Conservation (phyloP, 306 rosid genomes). For the Inga leiocalycina region DNA sequence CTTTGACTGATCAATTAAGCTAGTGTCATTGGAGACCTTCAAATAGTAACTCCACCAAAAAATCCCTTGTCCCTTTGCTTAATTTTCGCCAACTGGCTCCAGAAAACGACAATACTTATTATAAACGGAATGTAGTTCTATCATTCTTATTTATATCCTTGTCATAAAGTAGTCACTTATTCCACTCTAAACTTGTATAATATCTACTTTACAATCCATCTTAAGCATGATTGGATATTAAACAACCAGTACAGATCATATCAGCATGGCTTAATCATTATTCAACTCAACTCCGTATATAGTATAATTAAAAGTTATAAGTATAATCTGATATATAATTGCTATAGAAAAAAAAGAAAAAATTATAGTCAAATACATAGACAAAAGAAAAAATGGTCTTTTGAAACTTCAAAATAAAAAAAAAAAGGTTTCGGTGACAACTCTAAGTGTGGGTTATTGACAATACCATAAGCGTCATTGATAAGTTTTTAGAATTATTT, state of each 20-base stretch:
- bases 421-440: no score
- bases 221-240: not conserved
- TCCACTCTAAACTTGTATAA: not conserved
- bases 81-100: not conserved
- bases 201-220: not conserved
- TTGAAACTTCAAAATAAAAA: no score
- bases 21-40: constrained; percentile 29
- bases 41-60: not conserved
- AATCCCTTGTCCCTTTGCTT: not conserved
- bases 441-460: no score
- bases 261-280: not conserved
- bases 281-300: not conserved
- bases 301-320: not conserved
- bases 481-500: no score
- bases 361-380: no score
- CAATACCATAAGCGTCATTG: no score
- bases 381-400: no score
- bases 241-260: not conserved
- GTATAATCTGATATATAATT: not conserved
- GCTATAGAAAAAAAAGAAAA: not conserved
- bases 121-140: not conserved
- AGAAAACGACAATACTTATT: not conserved
- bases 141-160: not conserved
- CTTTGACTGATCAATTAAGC: constrained; percentile 32
- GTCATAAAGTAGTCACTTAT: not conserved